Percentiles rank a stretch among this genome's conserved stretches.
Evolutionary conservation across 371 early-diverging fungal genomes (phyloP).

Genomic region (Choanephora cucurbitarum): DNA sequence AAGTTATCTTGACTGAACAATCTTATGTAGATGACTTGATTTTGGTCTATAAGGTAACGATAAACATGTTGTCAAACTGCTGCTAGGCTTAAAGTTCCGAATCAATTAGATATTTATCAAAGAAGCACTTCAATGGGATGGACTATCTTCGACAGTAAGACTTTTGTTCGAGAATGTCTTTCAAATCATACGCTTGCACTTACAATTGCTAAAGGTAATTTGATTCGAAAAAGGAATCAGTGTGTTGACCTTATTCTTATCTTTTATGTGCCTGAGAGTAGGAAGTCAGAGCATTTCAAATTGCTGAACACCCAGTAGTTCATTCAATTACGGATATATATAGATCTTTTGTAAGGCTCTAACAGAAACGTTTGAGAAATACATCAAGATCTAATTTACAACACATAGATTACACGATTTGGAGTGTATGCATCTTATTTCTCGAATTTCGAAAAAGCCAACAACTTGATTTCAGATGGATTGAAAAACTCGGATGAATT

Average conservation of each 20-base stretch:
- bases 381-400: too few relatives aligned
- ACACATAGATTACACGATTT: constrained; percentile 15
- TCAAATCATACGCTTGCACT: constrained; percentile 51
- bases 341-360: constrained; percentile 30
- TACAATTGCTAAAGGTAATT: constrained; percentile 30
- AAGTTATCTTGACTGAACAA: constrained; percentile 63
- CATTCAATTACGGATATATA: constrained; percentile 33
- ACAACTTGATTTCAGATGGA: constrained; percentile 25
- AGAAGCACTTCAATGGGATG: constrained; percentile 37
- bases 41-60: constrained; percentile 61
- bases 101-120: constrained; percentile 53
- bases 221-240: neutral
- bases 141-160: constrained; percentile 50
- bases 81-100: too few relatives aligned
- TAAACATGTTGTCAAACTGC: too few relatives aligned
- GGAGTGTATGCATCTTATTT: constrained; percentile 30
- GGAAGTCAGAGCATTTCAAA: constrained; percentile 31
- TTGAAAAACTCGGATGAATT: constrained; percentile 27
- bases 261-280: constrained; percentile 2
- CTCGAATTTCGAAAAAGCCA: constrained; percentile 41
- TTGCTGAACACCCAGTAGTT: constrained; percentile 26
- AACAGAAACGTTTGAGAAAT: too few relatives aligned
- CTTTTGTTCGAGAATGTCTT: constrained; percentile 60
- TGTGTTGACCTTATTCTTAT: neutral
- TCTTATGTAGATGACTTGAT: constrained; percentile 64